phyloP scores from a whole-genome alignment of 2,329 filamentous ascomycete species.

The Pseudogymnoascus sp. region DNA sequence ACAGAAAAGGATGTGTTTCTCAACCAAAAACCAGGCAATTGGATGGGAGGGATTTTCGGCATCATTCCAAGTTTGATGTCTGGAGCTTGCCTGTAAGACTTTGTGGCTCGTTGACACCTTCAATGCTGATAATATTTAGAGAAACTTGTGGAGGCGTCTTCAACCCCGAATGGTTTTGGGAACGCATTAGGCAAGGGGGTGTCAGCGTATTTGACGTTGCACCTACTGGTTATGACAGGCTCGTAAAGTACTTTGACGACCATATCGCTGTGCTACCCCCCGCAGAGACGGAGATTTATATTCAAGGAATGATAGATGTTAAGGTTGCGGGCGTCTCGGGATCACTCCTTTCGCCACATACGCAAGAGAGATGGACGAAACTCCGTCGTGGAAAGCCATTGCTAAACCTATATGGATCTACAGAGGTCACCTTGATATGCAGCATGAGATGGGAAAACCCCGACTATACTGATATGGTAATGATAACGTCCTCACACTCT shows the following conservation, averaged over 20 bases:
- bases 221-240: conserved; percentile 18
- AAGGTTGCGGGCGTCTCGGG: conserved; percentile 17
- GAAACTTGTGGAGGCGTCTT: conserved; percentile 17
- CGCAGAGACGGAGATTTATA: conserved; percentile 16
- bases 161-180: conserved; percentile 20
- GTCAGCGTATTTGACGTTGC: conserved; percentile 18
- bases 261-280: conserved; percentile 17
- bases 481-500: neutral
- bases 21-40: conserved; percentile 18
- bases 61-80: conserved; percentile 20
- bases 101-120: neutral
- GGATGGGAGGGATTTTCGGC: conserved; percentile 20
- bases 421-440: conserved; percentile 19
- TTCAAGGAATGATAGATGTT: conserved; percentile 15
- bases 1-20: conserved; percentile 17
- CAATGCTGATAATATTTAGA: conserved; percentile 11
- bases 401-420: conserved; percentile 18
- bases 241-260: conserved; percentile 20
- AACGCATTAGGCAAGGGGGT: conserved; percentile 18
- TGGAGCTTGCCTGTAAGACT: conserved; percentile 19
- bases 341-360: conserved; percentile 17
- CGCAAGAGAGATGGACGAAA: conserved; percentile 19
- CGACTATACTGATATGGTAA: conserved; percentile 18
- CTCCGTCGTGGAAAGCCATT: conserved; percentile 19
- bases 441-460: conserved; percentile 18